phyloP scores from a whole-genome alignment of 495 filamentous ascomycete species.

The Tetracladium marchalianum region DNA sequence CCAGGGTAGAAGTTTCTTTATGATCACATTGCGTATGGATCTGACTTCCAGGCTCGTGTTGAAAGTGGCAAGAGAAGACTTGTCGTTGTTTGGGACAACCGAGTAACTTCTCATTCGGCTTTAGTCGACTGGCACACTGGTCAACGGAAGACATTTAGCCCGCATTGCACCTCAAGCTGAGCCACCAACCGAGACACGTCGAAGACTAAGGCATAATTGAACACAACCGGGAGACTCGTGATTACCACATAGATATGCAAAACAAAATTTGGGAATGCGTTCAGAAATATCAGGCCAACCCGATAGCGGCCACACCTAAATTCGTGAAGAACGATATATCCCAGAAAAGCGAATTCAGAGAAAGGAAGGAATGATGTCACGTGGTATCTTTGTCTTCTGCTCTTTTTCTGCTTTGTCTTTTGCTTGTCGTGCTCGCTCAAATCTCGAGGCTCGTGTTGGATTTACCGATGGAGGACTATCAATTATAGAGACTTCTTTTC shows the following conservation, averaged over 20 bases:
- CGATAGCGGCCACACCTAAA: no score
- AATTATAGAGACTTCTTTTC: no score
- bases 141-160: constrained; percentile 68
- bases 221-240: no score
- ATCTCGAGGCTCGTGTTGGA: not conserved
- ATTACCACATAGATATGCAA: no score
- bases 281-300: no score
- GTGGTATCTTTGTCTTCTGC: constrained; percentile 1
- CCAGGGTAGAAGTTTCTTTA: constrained; percentile 79
- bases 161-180: constrained; percentile 82
- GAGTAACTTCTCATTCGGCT: constrained; percentile 70
- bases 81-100: constrained; percentile 87
- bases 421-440: constrained; percentile 4
- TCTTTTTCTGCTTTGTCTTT: constrained; percentile 6
- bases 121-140: constrained; percentile 72
- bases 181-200: constrained; percentile 59
- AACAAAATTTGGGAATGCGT: no score
- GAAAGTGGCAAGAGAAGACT: constrained; percentile 69
- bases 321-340: not conserved
- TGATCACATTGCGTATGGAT: constrained; percentile 71
- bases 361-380: constrained; percentile 15
- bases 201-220: constrained; percentile 18
- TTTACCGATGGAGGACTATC: not conserved
- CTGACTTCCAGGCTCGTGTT: constrained; percentile 83
- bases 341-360: constrained; percentile 5